Evolutionary conservation across 1,139 yeast genomes (phyloP), one percentile per base, ranked within the genome.

Genomic region (Saccharomyces uvarum): DNA sequence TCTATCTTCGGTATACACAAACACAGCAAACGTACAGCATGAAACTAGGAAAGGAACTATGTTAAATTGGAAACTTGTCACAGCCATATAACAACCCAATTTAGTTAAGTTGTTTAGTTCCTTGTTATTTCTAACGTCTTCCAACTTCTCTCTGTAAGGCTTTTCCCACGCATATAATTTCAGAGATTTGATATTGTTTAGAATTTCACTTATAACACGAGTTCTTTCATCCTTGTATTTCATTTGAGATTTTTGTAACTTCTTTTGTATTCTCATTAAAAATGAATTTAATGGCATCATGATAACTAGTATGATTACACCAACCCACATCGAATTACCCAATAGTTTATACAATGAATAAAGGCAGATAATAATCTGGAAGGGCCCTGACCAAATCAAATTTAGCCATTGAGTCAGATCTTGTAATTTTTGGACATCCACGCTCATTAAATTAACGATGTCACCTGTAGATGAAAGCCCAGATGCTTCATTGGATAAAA

Each of bases 311-410:
- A 93, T 82, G 14, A 79, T 73, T 28, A 93, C 96, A 71, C 99
- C 99, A 49, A 96, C 87, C 97, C 98, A 91, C 98, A 93, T 93
- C 29, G 95, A 80, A 61, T 86, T 83, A 42, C 98, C 98, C 56
- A 93, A 75, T 56, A 93, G 73, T 7, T 81, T 79, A 70, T 93
- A 82, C 55, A 93, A 76, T 3, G 95, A 86, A 55, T 78, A 72
- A 62, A 93, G 77, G 77, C 98, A 93, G 56, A 93, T 74, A 48
- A 80, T 63, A 63, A 93, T 84, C 74, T 93, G 99, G 74, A 91
- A 88, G 2, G 99, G 99, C 49, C 97, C 98, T 0, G 97, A 90
- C 97, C 98, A 91, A 53, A 89, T 77, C 57, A 91, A 80, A 67
- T 90, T 91, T 59, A 93, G 83, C 71, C 87, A 86, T 68, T 90